Evolutionary conservation across 2,329 filamentous ascomycete genomes (phyloP).

Genomic region (Colletotrichum nymphaeae): DNA sequence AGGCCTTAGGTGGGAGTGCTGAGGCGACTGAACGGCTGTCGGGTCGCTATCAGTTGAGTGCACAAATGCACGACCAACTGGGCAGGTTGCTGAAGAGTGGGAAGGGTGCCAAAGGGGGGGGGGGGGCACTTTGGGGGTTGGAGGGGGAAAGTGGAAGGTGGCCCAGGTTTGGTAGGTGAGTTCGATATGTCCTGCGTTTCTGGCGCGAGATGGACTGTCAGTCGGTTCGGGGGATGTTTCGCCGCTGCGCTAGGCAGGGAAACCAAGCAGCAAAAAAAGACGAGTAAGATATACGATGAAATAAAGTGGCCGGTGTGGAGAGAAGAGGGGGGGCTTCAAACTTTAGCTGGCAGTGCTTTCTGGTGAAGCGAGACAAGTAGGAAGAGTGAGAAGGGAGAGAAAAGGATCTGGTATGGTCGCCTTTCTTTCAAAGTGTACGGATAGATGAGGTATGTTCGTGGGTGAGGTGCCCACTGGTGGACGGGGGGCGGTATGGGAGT

Average conservation of each 20-base stretch:
- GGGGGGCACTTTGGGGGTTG: background rate
- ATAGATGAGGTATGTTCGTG: slow-evolving; percentile 1
- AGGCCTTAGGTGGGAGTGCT: slow-evolving; percentile 2
- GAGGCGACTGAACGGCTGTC: slow-evolving; percentile 36
- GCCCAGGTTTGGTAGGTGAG: slow-evolving; percentile 5
- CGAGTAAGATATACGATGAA: background rate
- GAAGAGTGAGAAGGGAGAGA: background rate
- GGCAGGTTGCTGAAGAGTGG: slow-evolving; percentile 39
- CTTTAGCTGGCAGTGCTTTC: slow-evolving; percentile 12
- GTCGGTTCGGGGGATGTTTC: slow-evolving; percentile 19
- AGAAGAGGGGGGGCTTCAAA: slow-evolving; percentile 13
- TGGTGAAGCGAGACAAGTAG: background rate
- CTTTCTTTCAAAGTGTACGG: background rate
- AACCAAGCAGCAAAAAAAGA: background rate
- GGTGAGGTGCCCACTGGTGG: background rate
- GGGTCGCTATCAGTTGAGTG: slow-evolving; percentile 36
- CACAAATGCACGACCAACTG: slow-evolving; percentile 24
- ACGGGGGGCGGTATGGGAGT: background rate
- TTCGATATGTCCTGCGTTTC: slow-evolving; percentile 15
- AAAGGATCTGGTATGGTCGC: background rate
- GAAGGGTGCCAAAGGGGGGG: slow-evolving; percentile 11
- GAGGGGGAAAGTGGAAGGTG: slow-evolving; percentile 33
- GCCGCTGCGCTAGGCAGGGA: slow-evolving; percentile 12
- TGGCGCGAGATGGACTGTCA: slow-evolving; percentile 23
- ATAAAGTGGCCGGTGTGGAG: slow-evolving; percentile 2